phyloP scores from a whole-genome alignment of 345 rosid genomes.

The Durio zibethinus region DNA sequence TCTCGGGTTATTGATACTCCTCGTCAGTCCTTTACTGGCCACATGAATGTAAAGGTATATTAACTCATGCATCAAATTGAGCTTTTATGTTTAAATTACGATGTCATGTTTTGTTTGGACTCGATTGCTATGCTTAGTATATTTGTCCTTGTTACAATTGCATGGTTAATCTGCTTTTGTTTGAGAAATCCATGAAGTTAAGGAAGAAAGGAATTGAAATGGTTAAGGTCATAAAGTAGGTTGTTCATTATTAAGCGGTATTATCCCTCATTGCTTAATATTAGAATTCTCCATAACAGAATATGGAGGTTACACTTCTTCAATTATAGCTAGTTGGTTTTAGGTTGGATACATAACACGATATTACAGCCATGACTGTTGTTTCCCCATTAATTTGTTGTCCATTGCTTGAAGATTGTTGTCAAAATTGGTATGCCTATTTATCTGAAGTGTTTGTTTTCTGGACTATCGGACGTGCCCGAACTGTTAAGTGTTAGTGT shows the following conservation, averaged over 20 bases:
- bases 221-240: not conserved
- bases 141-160: not conserved
- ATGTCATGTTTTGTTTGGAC: not conserved
- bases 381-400: no score
- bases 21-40: constrained; percentile 81
- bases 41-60: constrained; percentile 77
- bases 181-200: not conserved
- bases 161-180: not conserved
- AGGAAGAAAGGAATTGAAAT: not conserved
- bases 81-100: not conserved
- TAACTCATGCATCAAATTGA: constrained; percentile 8
- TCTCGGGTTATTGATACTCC: constrained; percentile 75
- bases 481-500: not conserved
- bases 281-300: not conserved
- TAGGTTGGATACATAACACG: not conserved
- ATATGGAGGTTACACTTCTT: no score
- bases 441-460: not conserved
- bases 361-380: no score
- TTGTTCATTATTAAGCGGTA: not conserved
- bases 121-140: not conserved
- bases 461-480: not conserved
- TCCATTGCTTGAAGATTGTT: no score
- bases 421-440: not conserved
- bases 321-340: not conserved
- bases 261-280: not conserved